Evolutionary conservation across 306 rosid genomes (phyloP).

Genomic region (Gleditsia sinensis): DNA sequence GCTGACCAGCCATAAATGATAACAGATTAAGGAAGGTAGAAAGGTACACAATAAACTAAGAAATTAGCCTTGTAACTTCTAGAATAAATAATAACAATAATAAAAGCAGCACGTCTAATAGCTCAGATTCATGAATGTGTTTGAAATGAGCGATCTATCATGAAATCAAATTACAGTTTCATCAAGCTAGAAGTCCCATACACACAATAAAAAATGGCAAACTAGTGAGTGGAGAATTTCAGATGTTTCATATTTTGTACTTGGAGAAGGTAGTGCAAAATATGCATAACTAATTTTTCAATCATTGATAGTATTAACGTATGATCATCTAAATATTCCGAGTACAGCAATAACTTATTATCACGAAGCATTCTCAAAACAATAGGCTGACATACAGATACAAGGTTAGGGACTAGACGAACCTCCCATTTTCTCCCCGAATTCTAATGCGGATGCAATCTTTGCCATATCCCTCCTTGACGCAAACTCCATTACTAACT

Average conservation of each 20-base stretch:
- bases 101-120: not conserved
- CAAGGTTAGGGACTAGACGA: conserved; percentile 4
- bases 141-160: not conserved
- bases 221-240: not conserved
- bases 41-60: not conserved
- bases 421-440: conserved; percentile 69
- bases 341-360: not conserved
- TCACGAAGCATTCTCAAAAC: conserved; percentile 5
- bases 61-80: not conserved
- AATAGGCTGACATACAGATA: not conserved
- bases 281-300: not conserved
- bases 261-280: not conserved
- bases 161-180: not conserved
- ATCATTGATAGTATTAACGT: not conserved
- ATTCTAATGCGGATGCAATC: conserved; percentile 60
- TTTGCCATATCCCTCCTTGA: conserved; percentile 83
- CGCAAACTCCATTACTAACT: conserved; percentile 59
- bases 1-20: not conserved
- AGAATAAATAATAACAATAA: not conserved
- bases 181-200: conserved; percentile 7
- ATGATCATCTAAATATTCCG: conserved; percentile 2
- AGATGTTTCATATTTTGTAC: not conserved
- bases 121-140: not conserved
- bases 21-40: not conserved
- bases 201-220: not conserved